phyloP scores from a whole-genome alignment of 306 rosid genomes.

The Oemleria cerasiformis region DNA sequence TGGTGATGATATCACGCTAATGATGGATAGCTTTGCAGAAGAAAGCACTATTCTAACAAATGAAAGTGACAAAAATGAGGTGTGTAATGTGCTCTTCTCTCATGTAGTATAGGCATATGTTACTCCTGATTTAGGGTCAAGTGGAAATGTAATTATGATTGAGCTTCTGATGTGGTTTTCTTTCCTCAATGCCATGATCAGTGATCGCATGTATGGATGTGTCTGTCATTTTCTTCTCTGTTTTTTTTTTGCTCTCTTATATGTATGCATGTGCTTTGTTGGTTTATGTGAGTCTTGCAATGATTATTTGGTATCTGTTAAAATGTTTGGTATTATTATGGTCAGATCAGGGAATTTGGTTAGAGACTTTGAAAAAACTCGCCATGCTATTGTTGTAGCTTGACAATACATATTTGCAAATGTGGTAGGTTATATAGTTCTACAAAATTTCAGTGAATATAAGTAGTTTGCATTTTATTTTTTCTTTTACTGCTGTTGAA shows the following conservation, averaged over 20 bases:
- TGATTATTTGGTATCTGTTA: not conserved
- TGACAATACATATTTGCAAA: not conserved
- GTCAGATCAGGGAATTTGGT: not conserved
- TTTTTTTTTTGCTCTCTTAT: not conserved
- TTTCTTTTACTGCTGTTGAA: no score
- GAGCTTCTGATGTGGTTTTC: not conserved
- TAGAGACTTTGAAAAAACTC: not conserved
- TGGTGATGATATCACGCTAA: conserved; percentile 18
- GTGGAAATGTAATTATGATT: not conserved
- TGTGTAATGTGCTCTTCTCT: conserved; percentile 10
- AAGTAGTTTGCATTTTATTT: not conserved
- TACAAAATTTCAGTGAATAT: no score
- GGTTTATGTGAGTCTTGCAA: not conserved
- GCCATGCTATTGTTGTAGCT: not conserved
- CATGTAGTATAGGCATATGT: not conserved
- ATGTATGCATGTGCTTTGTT: not conserved
- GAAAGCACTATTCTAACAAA: not conserved
- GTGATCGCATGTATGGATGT: not conserved
- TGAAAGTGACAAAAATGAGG: conserved; percentile 36
- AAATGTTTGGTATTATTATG: not conserved
- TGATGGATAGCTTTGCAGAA: conserved; percentile 24
- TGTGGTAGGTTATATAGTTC: no score
- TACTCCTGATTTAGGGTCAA: not conserved
- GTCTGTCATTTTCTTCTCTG: not conserved
- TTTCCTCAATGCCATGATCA: not conserved